A percentile compares a stretch with the other conserved stretches of the same genome.
Evolutionary conservation across 345 rosid species (phyloP).

Genomic region (Conringia planisiliqua): DNA sequence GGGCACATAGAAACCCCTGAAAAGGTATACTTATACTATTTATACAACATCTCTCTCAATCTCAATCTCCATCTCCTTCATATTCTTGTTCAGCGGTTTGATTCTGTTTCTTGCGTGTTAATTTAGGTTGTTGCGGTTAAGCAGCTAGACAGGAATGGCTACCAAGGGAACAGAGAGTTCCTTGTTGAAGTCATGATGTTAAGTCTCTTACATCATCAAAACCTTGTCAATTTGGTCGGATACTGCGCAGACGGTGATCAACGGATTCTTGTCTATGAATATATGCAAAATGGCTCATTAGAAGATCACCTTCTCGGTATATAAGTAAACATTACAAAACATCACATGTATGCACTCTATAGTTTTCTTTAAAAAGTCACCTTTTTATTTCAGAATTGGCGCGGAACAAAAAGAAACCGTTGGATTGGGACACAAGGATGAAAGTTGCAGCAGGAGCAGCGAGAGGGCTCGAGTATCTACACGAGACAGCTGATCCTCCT

Average conservation of each 20-base stretch:
- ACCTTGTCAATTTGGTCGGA: conserved; percentile 74
- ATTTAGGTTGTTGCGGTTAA: conserved; percentile 65
- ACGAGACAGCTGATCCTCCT: conserved; percentile 67
- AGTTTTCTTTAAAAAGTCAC: neutral
- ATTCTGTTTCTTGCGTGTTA: neutral
- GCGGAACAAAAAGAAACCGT: conserved; percentile 34
- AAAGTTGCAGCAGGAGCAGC: conserved; percentile 76
- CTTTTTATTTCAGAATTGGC: conserved; percentile 37
- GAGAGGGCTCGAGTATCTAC: conserved; percentile 74
- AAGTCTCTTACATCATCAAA: conserved; percentile 59
- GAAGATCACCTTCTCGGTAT: conserved; percentile 82
- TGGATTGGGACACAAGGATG: conserved; percentile 80
- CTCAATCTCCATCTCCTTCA: neutral
- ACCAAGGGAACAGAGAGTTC: conserved; percentile 81
- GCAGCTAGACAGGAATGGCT: conserved; percentile 81
- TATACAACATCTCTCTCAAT: neutral
- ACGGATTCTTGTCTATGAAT: conserved; percentile 68
- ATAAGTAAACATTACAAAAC: conserved; percentile 1
- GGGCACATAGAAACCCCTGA: conserved; percentile 48
- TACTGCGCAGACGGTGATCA: conserved; percentile 79
- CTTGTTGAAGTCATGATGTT: conserved; percentile 75
- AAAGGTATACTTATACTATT: conserved; percentile 29
- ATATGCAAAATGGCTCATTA: conserved; percentile 64
- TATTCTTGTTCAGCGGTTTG: neutral
- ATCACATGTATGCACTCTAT: neutral